Base-by-base conservation (phyloP, 1,284 basidiomycete genomes). In the Macrocystidia cucumis region DNA sequence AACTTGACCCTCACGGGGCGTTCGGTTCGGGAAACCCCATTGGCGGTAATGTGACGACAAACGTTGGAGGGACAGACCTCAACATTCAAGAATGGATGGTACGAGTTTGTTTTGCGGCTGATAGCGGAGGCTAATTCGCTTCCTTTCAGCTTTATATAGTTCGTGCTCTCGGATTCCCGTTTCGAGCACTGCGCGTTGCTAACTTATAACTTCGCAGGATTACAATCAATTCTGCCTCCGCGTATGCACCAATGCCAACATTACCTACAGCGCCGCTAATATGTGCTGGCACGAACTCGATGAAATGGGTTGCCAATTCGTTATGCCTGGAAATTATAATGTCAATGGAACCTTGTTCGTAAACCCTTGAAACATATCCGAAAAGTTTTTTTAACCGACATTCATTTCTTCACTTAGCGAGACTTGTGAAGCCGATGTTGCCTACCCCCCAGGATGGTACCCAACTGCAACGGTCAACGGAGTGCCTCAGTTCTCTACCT, bases 1-100 rank as follows among this genome's bases (percentile, higher is more conserved):
- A 83, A 55, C 69, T 83, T 3, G 81, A 83, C 44, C 73, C 77
- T 9, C 74, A 78, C 40, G 80, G 79, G 39, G 72, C 74, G 32
- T 66, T 62, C 41, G 59, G 68, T 63, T 50, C 59, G 60, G 74
- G 70, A 9, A 75, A 75, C 46, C 71, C 72, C 3, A 44, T 65
- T 19, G 63, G 63, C 32, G 63, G 63, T 20, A 66, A 66, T 36
- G 56, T 62, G 9, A 63, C 61, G 1, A 56, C 60, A 9, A 60
- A 59, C 35, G 47, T 56, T 16, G 52, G 56, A n/a, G 60, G 61
- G 2, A 42, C 44, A 6, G 55, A 63, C 35, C 29, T 51, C 33
- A 41, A 51, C 16, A 62, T 49, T 38, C 52, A 49, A 0, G 62
- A 64, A 42, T 64, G 62, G 62, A 62, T 63, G 59, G 51, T 63